Conservation (phyloP, 225 moss, liverwort and hornwort species). For the Anthoceros angustus region DNA sequence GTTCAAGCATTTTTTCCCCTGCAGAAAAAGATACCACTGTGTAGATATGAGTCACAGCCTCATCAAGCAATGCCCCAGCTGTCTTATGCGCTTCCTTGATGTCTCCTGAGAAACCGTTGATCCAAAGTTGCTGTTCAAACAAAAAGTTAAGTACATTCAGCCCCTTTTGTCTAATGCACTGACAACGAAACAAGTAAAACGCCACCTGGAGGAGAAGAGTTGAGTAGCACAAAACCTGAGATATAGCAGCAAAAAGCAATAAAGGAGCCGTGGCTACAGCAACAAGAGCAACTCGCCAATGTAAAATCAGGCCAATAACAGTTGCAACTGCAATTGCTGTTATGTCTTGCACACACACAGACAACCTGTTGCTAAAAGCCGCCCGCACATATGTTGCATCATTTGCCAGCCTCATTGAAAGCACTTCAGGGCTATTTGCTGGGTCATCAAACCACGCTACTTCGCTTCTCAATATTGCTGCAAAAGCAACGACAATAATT, state of each 20-base stretch:
- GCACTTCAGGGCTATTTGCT: slow-evolving; percentile 56
- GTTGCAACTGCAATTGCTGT: slow-evolving; percentile 46
- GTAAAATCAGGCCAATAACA: slow-evolving; percentile 34
- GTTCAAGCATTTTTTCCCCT: slow-evolving; percentile 50
- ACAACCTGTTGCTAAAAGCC: slow-evolving; percentile 63
- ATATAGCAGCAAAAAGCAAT: slow-evolving; percentile 48
- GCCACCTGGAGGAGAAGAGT: not conserved
- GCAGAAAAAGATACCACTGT: slow-evolving; percentile 62
- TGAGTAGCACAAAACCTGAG: slow-evolving; percentile 31
- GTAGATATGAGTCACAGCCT: slow-evolving; percentile 68
- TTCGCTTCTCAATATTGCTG: slow-evolving; percentile 71
- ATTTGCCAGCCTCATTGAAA: slow-evolving; percentile 54
- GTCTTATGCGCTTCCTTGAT: slow-evolving; percentile 49
- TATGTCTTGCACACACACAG: slow-evolving; percentile 57
- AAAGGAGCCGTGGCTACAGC: slow-evolving; percentile 47
- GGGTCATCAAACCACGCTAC: slow-evolving; percentile 72
- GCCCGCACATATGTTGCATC: slow-evolving; percentile 63
- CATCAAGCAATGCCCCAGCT: slow-evolving; percentile 53
- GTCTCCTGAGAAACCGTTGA: slow-evolving; percentile 66
- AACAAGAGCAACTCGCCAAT: slow-evolving; percentile 61
- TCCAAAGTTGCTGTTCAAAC: slow-evolving; percentile 56
- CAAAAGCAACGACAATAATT: not conserved
- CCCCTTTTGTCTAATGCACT: not conserved
- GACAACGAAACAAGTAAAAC: not conserved
- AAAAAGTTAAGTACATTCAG: not conserved